A percentile compares a stretch with the other conserved stretches of the same genome.
These are phyloP conservation scores for Penstemon newberryi DNA, from an alignment of 257 asterid species.

Conservation along the genomic window DNA sequence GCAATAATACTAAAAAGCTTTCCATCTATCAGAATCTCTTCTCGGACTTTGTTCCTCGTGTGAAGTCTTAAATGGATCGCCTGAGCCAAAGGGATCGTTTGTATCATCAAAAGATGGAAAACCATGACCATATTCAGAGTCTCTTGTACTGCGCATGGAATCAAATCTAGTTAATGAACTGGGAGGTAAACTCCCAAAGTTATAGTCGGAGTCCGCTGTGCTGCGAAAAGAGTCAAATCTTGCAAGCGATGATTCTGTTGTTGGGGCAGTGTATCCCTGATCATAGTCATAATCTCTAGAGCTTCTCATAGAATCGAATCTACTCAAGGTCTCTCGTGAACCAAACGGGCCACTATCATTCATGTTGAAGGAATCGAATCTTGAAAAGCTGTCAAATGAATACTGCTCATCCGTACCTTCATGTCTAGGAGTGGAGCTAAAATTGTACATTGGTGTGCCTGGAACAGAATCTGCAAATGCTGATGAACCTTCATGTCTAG, in stretches of 20 bases:
- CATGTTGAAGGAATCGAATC: conserved; percentile 64
- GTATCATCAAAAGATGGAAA: conserved; percentile 75
- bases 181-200: conserved; percentile 45
- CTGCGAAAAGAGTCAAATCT: conserved; percentile 85
- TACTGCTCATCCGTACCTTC: conserved; percentile 49
- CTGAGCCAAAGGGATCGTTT: conserved; percentile 67
- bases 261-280: conserved; percentile 54
- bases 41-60: conserved; percentile 63
- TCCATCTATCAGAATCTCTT: conserved; percentile 79
- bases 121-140: conserved; percentile 62
- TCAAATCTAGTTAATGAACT: conserved; percentile 57
- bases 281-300: conserved; percentile 71
- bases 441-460: conserved; percentile 78
- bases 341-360: conserved; percentile 53
- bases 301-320: conserved; percentile 85
- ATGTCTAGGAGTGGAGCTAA: conserved; percentile 57
- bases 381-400: conserved; percentile 59
- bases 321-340: conserved; percentile 58
- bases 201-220: conserved; percentile 72
- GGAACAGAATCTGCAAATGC: conserved; percentile 82
- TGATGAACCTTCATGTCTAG: conserved; percentile 34
- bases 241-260: conserved; percentile 40
- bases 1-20: conserved; percentile 57
- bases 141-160: conserved; percentile 63
- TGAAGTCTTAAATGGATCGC: conserved; percentile 64